These are phyloP conservation scores for Panicum hallii DNA, from an alignment of 202 grass and related monocot genomes.

Conservation along the genomic window DNA sequence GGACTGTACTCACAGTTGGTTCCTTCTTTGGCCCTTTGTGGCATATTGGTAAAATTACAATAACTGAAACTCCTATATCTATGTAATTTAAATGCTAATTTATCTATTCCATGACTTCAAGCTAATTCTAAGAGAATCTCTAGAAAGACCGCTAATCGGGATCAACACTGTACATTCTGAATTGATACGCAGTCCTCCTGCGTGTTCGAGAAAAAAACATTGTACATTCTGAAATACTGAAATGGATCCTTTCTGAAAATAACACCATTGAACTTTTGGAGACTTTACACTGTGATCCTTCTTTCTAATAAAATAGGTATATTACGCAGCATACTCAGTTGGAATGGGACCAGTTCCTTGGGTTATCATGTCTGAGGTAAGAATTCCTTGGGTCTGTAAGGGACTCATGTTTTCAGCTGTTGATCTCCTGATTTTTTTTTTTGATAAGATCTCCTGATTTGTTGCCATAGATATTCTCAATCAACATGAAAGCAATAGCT, in stretches of 20 bases:
- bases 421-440: slow-evolving; percentile 21
- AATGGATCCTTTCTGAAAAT: slow-evolving; percentile 13
- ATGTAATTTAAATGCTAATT: background rate
- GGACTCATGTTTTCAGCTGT: background rate
- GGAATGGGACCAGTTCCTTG: slow-evolving; percentile 83
- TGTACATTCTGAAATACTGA: slow-evolving; percentile 16
- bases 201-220: background rate
- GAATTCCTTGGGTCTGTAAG: background rate
- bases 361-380: slow-evolving; percentile 82
- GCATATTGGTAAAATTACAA: slow-evolving; percentile 63
- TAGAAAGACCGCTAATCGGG: background rate
- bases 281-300: slow-evolving; percentile 20
- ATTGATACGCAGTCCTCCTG: too few relatives aligned
- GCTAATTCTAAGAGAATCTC: background rate
- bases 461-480: slow-evolving; percentile 69
- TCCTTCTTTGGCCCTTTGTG: slow-evolving; percentile 66
- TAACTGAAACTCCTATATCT: slow-evolving; percentile 3
- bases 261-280: background rate
- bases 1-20: slow-evolving; percentile 47
- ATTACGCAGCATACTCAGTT: slow-evolving; percentile 62
- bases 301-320: slow-evolving; percentile 53
- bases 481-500: slow-evolving; percentile 70
- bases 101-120: background rate
- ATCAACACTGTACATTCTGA: slow-evolving; percentile 1
- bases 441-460: slow-evolving; percentile 7